A percentile compares a stretch with the other conserved stretches of the same genome.
Conservation (phyloP, 768 basidiomycete species). For the Pleurotus pulmonarius region DNA sequence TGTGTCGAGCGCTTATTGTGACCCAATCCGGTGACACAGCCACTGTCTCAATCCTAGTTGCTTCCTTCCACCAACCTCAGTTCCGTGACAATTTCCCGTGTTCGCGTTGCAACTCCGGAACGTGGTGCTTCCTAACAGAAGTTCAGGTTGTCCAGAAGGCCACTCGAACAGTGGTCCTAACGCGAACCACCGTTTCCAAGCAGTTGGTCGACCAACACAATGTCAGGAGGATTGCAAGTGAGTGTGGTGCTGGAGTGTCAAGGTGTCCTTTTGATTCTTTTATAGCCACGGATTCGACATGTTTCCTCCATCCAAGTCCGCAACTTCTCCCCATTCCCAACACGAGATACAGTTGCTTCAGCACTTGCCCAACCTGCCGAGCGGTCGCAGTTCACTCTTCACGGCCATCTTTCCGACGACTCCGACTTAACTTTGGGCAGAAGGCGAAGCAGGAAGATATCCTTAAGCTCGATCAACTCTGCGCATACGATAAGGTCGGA, state of each 20-base stretch:
- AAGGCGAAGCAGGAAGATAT: conserved; percentile 59
- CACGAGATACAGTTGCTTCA: conserved; percentile 72
- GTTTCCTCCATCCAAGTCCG: conserved; percentile 69
- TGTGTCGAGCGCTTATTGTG: too few relatives aligned
- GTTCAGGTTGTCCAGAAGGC: too few relatives aligned
- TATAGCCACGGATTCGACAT: conserved; percentile 71
- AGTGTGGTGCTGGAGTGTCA: conserved; percentile 5
- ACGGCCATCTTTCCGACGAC: conserved; percentile 66
- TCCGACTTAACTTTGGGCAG: conserved; percentile 57
- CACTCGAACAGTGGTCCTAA: not conserved
- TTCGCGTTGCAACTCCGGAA: too few relatives aligned
- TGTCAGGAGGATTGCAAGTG: not conserved
- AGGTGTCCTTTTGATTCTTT: conserved; percentile 12
- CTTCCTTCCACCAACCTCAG: too few relatives aligned
- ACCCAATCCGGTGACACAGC: not conserved
- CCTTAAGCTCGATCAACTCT: conserved; percentile 51
- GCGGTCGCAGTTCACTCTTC: conserved; percentile 52
- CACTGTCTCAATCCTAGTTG: not conserved
- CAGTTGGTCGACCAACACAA: not conserved
- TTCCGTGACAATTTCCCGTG: too few relatives aligned
- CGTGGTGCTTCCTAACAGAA: too few relatives aligned
- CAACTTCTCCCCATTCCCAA: conserved; percentile 83
- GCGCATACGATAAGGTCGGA: conserved; percentile 41
- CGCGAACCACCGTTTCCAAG: not conserved
- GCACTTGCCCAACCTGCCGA: conserved; percentile 67